Conservation (phyloP, 371 early-diverging fungal genomes). For the Apophysomyces ossiformis region DNA sequence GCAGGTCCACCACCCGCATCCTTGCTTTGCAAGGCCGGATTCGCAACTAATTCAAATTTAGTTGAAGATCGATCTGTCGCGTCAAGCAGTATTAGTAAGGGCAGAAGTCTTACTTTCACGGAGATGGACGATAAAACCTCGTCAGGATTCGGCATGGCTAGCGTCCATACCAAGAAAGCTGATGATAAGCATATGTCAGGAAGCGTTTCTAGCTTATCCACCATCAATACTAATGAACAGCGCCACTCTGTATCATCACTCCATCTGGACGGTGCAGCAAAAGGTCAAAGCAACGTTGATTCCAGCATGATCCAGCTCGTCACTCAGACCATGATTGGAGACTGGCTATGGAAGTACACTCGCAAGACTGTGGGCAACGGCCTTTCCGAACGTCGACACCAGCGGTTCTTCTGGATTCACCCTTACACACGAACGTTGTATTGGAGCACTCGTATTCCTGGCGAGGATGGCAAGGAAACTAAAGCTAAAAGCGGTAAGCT, state of each 20-base stretch:
- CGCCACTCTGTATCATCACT: neutral
- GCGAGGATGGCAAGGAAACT: conserved; percentile 42
- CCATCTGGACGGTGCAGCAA: conserved; percentile 11
- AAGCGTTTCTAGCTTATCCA: conserved; percentile 1
- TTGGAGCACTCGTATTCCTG: conserved; percentile 73
- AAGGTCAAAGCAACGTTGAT: conserved; percentile 21
- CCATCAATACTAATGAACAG: neutral
- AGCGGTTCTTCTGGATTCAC: conserved; percentile 79
- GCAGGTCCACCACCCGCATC: conserved; percentile 26
- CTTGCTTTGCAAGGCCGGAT: conserved; percentile 15
- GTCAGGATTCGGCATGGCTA: neutral
- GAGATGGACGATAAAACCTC: neutral
- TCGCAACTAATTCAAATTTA: neutral
- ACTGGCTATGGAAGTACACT: conserved; percentile 73
- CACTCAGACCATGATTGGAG: conserved; percentile 78
- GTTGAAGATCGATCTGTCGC: neutral
- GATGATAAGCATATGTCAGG: neutral
- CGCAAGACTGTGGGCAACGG: conserved; percentile 51
- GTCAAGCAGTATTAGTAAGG: neutral
- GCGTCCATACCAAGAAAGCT: neutral
- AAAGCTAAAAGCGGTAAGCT: conserved; percentile 51
- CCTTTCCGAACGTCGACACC: conserved; percentile 64
- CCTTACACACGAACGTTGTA: conserved; percentile 76
- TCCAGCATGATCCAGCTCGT: conserved; percentile 67
- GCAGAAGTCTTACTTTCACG: neutral